phyloP scores from a whole-genome alignment of 345 rosid genomes.

The Stellera chamaejasme region DNA sequence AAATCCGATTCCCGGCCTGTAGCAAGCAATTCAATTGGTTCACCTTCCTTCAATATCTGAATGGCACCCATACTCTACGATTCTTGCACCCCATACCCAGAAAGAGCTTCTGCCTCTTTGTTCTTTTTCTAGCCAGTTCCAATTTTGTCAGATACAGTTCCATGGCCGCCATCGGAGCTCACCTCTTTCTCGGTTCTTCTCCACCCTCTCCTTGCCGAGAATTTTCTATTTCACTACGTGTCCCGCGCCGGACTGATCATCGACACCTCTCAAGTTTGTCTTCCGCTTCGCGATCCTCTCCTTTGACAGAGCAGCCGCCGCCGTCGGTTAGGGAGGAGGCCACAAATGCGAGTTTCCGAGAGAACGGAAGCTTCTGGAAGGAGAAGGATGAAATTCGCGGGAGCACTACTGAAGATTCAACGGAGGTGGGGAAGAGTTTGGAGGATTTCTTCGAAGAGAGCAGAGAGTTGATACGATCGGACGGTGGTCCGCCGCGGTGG shows the following conservation, averaged over 20 bases:
- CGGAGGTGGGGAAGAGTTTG: slow-evolving; percentile 22
- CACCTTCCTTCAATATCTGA: too few relatives aligned
- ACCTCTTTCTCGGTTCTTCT: neutral
- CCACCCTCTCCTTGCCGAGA: neutral
- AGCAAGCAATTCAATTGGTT: too few relatives aligned
- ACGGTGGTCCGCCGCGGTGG: slow-evolving; percentile 65
- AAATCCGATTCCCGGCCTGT: too few relatives aligned
- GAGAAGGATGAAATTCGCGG: slow-evolving; percentile 9
- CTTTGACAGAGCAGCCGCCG: neutral
- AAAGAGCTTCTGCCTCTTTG: too few relatives aligned
- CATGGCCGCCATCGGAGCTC: slow-evolving; percentile 10
- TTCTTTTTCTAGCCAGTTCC: too few relatives aligned
- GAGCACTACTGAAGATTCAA: slow-evolving; percentile 2
- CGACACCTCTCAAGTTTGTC: neutral
- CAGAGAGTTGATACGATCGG: slow-evolving; percentile 33
- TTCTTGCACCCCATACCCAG: too few relatives aligned
- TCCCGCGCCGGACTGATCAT: neutral
- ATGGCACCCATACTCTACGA: too few relatives aligned
- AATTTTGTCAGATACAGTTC: neutral
- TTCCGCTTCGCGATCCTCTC: neutral
- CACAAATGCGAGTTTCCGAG: slow-evolving; percentile 4
- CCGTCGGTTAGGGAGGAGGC: neutral
- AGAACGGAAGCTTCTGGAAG: slow-evolving; percentile 3
- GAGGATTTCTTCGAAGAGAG: slow-evolving; percentile 43
- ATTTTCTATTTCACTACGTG: neutral